Evolutionary conservation across 257 asterid species (phyloP).

Genomic region (Lavandula angustifolia): DNA sequence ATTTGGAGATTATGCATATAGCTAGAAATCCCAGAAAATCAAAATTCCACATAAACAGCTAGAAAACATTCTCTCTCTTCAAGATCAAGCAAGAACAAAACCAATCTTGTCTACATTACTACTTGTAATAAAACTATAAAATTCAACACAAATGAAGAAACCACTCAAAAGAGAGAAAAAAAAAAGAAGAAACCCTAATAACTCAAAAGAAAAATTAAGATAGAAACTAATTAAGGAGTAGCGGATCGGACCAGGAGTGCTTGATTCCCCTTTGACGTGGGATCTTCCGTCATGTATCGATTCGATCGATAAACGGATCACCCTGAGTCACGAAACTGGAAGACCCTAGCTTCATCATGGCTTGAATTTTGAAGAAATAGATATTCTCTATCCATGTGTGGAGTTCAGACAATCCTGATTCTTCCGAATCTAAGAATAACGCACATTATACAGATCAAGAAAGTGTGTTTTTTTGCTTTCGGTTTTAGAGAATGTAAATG

Average conservation of each 20-base stretch:
- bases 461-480: constrained; percentile 1
- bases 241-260: constrained; percentile 56
- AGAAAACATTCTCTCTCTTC: not conserved
- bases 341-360: not conserved
- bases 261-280: constrained; percentile 48
- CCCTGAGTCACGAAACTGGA: constrained; percentile 29
- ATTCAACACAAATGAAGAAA: not conserved
- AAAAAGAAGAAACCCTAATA: not conserved
- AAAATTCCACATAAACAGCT: not conserved
- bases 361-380: not conserved
- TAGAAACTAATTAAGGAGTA: not conserved
- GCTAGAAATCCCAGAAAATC: not conserved
- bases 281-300: not conserved
- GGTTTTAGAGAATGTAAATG: not conserved
- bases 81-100: not conserved
- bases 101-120: no score
- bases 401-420: not conserved
- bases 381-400: constrained; percentile 29
- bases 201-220: not conserved
- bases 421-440: not conserved
- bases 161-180: not conserved
- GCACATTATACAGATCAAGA: not conserved
- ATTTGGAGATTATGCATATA: no score
- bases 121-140: not conserved
- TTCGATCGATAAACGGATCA: constrained; percentile 1